phyloP scores from a whole-genome alignment of 1,284 basidiomycete genomes.

The Moniliophthora roreri region DNA sequence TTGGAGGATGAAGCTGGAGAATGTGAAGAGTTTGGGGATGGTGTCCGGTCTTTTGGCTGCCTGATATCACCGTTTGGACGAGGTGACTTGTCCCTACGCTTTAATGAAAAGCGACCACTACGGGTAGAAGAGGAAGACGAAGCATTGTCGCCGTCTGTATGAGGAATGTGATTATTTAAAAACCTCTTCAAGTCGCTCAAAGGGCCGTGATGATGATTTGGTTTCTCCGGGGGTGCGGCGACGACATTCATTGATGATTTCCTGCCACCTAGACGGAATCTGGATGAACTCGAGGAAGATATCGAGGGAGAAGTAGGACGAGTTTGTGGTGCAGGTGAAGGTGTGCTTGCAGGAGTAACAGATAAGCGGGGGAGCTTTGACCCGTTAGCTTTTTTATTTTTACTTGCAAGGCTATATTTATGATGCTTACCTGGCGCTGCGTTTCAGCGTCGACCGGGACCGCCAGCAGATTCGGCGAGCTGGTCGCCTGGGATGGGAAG shows the following conservation, averaged over 20 bases:
- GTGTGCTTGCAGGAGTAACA: not conserved
- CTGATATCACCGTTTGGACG: constrained; percentile 26
- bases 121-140: constrained; percentile 14
- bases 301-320: constrained; percentile 1
- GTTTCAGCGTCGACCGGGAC: too few relatives aligned
- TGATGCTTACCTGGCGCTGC: too few relatives aligned
- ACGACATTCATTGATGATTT: constrained; percentile 11
- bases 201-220: constrained; percentile 48
- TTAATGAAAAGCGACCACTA: constrained; percentile 28
- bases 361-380: not conserved
- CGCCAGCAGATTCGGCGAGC: too few relatives aligned
- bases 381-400: too few relatives aligned
- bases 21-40: constrained; percentile 28
- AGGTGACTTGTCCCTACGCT: constrained; percentile 32
- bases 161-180: constrained; percentile 85
- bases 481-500: too few relatives aligned
- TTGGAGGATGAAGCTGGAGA: constrained; percentile 23
- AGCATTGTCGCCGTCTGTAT: constrained; percentile 23
- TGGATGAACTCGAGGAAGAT: constrained; percentile 10
- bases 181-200: constrained; percentile 91
- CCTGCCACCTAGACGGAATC: constrained; percentile 14
- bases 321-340: not conserved
- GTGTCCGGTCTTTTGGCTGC: constrained; percentile 42
- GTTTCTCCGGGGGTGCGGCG: constrained; percentile 29
- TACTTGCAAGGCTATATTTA: too few relatives aligned